A percentile compares a stretch with the other conserved stretches of the same genome.
These are phyloP conservation scores for Pestalotiopsis sp. DNA, from an alignment of 2,329 filamentous ascomycete species.

Conservation along the genomic window DNA sequence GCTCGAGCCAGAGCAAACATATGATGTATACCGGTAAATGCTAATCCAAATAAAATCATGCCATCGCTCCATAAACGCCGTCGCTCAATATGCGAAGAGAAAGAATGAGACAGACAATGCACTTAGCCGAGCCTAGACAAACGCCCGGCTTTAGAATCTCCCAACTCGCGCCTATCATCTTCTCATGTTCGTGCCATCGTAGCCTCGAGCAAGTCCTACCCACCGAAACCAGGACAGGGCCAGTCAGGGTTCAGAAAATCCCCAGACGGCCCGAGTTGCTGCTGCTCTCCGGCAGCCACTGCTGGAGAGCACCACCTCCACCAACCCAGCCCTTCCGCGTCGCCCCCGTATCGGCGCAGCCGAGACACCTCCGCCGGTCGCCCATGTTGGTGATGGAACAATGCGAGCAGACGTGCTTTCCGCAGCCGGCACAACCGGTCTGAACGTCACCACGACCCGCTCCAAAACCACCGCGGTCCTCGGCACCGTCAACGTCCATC, in stretches of 20 bases:
- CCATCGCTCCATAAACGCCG: background rate
- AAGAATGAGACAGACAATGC: background rate
- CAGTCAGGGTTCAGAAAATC: background rate
- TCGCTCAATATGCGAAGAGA: background rate
- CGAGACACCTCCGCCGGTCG: conserved; percentile 54
- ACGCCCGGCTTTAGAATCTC: background rate
- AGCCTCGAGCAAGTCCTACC: background rate
- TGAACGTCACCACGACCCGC: conserved; percentile 13
- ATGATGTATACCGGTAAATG: background rate
- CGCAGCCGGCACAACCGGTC: conserved; percentile 48
- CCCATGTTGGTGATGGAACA: conserved; percentile 63
- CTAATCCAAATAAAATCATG: background rate
- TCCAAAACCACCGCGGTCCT: conserved; percentile 24
- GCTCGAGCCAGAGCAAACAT: background rate
- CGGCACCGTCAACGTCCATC: conserved; percentile 39
- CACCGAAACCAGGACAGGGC: background rate
- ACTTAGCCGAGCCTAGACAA: background rate
- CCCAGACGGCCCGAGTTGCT: background rate
- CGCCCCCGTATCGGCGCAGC: conserved; percentile 44
- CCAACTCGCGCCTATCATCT: background rate
- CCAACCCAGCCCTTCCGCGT: conserved; percentile 4
- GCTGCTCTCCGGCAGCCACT: too few relatives aligned
- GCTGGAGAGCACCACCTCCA: background rate
- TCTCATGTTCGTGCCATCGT: background rate
- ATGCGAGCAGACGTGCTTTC: conserved; percentile 59